These are phyloP conservation scores for Termitomyces sp. DNA, from an alignment of 1,284 basidiomycete genomes.

Conservation along the genomic window DNA sequence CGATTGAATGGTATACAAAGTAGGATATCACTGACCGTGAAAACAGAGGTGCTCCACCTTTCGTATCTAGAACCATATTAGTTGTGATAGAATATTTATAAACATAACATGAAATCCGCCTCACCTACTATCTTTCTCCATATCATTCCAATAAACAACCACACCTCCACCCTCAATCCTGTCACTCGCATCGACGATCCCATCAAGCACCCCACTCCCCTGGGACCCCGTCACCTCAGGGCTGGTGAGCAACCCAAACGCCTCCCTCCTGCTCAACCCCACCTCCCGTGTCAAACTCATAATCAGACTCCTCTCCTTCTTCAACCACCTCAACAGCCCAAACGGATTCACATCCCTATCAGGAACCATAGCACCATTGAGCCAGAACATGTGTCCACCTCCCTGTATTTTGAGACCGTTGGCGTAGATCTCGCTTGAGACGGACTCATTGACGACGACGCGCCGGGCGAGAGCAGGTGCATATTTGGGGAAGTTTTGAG, in stretches of 20 bases:
- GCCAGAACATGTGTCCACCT: conserved; percentile 62
- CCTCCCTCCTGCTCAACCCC: conserved; percentile 60
- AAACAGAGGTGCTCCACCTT: conserved; percentile 47
- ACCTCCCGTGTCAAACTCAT: conserved; percentile 48
- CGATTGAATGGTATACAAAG: background rate
- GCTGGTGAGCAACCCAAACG: conserved; percentile 70
- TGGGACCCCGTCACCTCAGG: conserved; percentile 48
- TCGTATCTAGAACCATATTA: conserved; percentile 37
- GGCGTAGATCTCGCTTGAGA: conserved; percentile 53
- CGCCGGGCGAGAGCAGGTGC: conserved; percentile 66
- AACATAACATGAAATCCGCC: conserved; percentile 11
- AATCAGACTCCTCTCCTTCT: conserved; percentile 70
- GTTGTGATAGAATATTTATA: background rate
- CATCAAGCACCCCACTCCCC: conserved; percentile 54
- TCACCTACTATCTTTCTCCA: conserved; percentile 77
- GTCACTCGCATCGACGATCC: conserved; percentile 85
- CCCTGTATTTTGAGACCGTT: conserved; percentile 52
- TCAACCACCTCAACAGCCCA: conserved; percentile 63
- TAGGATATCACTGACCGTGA: conserved; percentile 33
- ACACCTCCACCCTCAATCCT: conserved; percentile 71
- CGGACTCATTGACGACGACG: conserved; percentile 44
- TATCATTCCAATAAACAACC: conserved; percentile 86
- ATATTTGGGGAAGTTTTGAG: conserved; percentile 88
- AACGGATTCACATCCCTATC: conserved; percentile 70
- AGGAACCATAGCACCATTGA: conserved; percentile 69